These are phyloP conservation scores for Acacia acuminata DNA, from an alignment of 306 rosid species.

Conservation along the genomic window DNA sequence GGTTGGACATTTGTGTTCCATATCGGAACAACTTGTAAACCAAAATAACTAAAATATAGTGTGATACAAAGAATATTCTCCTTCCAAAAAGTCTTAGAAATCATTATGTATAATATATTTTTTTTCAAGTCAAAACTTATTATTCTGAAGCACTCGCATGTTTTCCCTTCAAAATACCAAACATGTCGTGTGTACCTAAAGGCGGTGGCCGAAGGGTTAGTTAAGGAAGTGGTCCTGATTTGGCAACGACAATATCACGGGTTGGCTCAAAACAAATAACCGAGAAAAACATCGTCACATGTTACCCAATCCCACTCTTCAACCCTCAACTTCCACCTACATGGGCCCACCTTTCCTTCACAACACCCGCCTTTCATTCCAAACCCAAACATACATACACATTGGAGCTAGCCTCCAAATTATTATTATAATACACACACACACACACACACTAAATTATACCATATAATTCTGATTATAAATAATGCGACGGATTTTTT, in stretches of 20 bases:
- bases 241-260: slow-evolving; percentile 4
- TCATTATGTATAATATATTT: neutral
- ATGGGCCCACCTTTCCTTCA: neutral
- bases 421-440: neutral
- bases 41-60: too few species aligned
- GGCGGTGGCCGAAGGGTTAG: slow-evolving; percentile 14
- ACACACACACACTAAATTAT: neutral
- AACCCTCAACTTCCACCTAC: neutral
- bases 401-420: neutral
- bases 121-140: neutral
- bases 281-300: slow-evolving; percentile 11
- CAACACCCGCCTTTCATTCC: neutral
- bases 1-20: too few species aligned
- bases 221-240: slow-evolving; percentile 8
- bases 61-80: too few species aligned
- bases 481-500: neutral
- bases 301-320: neutral
- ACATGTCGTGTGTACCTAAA: neutral
- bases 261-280: slow-evolving; percentile 10
- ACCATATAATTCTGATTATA: neutral
- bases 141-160: neutral
- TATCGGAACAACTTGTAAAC: too few species aligned
- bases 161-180: neutral
- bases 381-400: neutral
- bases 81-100: neutral